These are phyloP conservation scores for Proliferodiscus dingleyae DNA, from an alignment of 2,329 filamentous ascomycete genomes.

Conservation along the genomic window DNA sequence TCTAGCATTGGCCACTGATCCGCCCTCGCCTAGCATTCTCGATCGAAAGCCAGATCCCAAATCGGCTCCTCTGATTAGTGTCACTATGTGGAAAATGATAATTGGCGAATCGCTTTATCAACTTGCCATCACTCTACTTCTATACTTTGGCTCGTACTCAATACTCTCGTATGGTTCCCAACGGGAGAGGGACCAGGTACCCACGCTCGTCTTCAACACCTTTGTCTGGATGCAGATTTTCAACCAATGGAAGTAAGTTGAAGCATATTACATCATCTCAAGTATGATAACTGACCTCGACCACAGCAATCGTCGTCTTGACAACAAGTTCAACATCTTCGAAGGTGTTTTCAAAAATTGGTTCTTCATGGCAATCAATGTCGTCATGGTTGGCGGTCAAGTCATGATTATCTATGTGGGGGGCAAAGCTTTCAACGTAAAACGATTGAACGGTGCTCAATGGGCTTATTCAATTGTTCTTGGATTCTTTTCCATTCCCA, in stretches of 20 bases:
- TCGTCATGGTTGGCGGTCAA: slow-evolving; percentile 84
- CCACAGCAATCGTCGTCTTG: slow-evolving; percentile 75
- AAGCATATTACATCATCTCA: slow-evolving; percentile 12
- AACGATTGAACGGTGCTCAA: slow-evolving; percentile 62
- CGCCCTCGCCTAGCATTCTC: slow-evolving; percentile 64
- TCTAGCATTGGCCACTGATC: slow-evolving; percentile 69
- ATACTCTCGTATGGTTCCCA: slow-evolving; percentile 56
- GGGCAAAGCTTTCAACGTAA: slow-evolving; percentile 65
- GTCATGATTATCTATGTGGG: slow-evolving; percentile 87
- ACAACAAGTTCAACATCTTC: slow-evolving; percentile 94
- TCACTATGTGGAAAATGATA: slow-evolving; percentile 99
- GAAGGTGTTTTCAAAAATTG: slow-evolving; percentile 80
- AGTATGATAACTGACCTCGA: slow-evolving; percentile 23
- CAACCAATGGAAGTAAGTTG: slow-evolving; percentile 85
- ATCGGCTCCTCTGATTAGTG: slow-evolving; percentile 71
- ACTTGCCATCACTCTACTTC: slow-evolving; percentile 69
- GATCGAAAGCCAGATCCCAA: slow-evolving; percentile 71
- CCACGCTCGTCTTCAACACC: slow-evolving; percentile 91
- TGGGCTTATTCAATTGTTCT: slow-evolving; percentile 87
- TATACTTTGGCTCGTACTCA: slow-evolving; percentile 67
- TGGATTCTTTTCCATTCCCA: slow-evolving; percentile 77
- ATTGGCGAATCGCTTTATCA: slow-evolving; percentile 89
- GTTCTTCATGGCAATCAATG: slow-evolving; percentile 84
- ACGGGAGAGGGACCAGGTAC: slow-evolving; percentile 48
- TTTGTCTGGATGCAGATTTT: slow-evolving; percentile 99